A percentile compares a stretch with the other conserved stretches of the same genome.
These are phyloP conservation scores for Suhomyces coccinellae DNA, from an alignment of 1,139 yeast species.

Conservation along the genomic window DNA sequence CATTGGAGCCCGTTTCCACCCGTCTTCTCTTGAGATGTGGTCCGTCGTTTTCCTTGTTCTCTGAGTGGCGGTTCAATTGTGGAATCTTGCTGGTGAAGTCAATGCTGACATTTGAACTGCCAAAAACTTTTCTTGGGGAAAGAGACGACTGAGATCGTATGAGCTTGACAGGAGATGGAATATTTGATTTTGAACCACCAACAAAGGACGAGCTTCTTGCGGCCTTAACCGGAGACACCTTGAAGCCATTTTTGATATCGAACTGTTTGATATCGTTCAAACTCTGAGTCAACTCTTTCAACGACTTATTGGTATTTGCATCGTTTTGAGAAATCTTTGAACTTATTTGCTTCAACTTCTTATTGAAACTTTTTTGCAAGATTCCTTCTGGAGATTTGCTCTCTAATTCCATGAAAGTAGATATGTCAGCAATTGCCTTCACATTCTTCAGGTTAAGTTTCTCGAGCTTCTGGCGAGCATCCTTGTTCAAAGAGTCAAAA, in stretches of 20 bases:
- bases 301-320: constrained; percentile 8
- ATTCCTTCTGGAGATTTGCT: constrained; percentile 1
- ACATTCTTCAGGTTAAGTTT: constrained; percentile 5
- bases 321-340: constrained; percentile 14
- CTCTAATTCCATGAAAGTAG: constrained; percentile 4
- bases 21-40: constrained; percentile 14
- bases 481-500: constrained; percentile 6
- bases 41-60: constrained; percentile 16
- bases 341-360: constrained; percentile 10
- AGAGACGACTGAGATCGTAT: constrained; percentile 1
- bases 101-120: not conserved
- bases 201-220: constrained; percentile 1
- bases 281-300: constrained; percentile 11
- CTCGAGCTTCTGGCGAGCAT: constrained; percentile 5
- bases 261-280: constrained; percentile 16
- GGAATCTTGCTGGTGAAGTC: constrained; percentile 12
- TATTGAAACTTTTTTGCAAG: constrained; percentile 1
- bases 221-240: constrained; percentile 11
- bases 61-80: constrained; percentile 9
- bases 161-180: constrained; percentile 9
- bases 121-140: constrained; percentile 2
- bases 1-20: constrained; percentile 5
- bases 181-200: constrained; percentile 1
- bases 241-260: constrained; percentile 13
- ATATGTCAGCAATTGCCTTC: not conserved